phyloP scores from a whole-genome alignment of 352 stramenopile species.

The Thalassiosira exigua region DNA sequence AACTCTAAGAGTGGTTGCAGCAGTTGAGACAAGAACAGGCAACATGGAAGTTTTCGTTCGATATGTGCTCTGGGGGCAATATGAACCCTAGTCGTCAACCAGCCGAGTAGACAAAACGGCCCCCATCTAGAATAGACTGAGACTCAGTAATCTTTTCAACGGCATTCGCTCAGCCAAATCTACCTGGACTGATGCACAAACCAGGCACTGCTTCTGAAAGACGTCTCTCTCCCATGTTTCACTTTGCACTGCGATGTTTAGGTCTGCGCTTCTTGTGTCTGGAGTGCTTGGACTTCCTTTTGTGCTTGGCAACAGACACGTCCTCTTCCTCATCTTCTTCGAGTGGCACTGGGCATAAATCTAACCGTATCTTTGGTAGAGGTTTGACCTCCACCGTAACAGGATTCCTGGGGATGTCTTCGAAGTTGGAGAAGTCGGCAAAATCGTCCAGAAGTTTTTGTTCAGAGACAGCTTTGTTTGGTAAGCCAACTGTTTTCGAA shows the following conservation, averaged over 20 bases:
- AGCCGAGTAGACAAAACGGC: too few species aligned
- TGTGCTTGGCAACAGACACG: conserved; percentile 36
- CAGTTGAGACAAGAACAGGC: too few species aligned
- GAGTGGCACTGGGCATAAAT: conserved; percentile 77
- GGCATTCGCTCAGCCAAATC: too few species aligned
- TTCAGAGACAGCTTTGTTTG: not conserved
- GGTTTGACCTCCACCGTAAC: conserved; percentile 84
- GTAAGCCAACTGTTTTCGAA: conserved; percentile 4
- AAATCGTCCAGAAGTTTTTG: conserved; percentile 38
- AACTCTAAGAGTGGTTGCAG: too few species aligned
- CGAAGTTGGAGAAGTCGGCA: conserved; percentile 46
- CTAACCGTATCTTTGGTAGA: conserved; percentile 82
- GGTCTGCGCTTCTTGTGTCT: conserved; percentile 41
- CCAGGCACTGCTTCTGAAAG: too few species aligned
- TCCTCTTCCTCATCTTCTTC: conserved; percentile 83
- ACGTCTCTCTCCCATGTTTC: too few species aligned
- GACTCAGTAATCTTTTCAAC: too few species aligned
- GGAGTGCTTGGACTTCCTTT: conserved; percentile 58
- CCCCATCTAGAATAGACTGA: too few species aligned
- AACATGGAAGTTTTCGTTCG: too few species aligned
- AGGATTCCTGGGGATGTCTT: conserved; percentile 47
- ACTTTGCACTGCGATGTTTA: conserved; percentile 23
- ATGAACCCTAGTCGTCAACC: too few species aligned
- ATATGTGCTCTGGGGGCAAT: too few species aligned
- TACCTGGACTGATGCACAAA: too few species aligned